These are phyloP conservation scores for Pisolithus thermaeus DNA, from an alignment of 1,284 basidiomycete species.

Conservation along the genomic window DNA sequence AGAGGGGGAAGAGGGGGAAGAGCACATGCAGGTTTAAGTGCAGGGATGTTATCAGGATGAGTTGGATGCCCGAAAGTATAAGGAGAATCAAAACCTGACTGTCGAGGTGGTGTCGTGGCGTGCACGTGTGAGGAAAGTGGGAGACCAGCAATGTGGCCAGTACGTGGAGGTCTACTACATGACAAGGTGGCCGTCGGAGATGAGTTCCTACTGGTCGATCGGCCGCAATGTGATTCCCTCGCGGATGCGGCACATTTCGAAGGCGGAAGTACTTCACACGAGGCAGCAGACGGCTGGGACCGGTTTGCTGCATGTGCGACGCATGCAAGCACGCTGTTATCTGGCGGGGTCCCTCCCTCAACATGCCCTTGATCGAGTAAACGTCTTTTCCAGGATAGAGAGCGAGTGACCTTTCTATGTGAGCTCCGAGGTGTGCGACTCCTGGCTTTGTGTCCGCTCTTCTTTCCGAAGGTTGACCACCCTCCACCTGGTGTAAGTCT, in stretches of 20 bases:
- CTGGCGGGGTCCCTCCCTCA: conserved; percentile 7
- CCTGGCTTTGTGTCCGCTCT: conserved; percentile 15
- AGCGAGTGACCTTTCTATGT: conserved; percentile 10
- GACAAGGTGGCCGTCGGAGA: conserved; percentile 26
- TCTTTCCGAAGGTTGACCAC: conserved; percentile 42
- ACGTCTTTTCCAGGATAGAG: conserved; percentile 10
- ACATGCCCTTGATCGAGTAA: conserved; percentile 10
- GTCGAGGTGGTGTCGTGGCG: conserved; percentile 20
- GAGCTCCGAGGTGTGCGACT: conserved; percentile 11
- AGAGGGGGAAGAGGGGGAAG: conserved; percentile 48
- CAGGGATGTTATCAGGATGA: conserved; percentile 21
- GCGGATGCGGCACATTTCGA: conserved; percentile 10
- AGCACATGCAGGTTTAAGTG: conserved; percentile 19
- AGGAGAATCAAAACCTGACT: conserved; percentile 27
- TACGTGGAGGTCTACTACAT: conserved; percentile 22
- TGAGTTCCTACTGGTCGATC: conserved; percentile 15
- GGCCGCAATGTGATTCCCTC: conserved; percentile 14
- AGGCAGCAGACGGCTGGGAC: conserved; percentile 6
- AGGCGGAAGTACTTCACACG: conserved; percentile 11
- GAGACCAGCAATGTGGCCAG: conserved; percentile 10
- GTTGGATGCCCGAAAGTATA: conserved; percentile 36
- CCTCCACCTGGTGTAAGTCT: conserved; percentile 24
- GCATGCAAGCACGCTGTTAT: neutral
- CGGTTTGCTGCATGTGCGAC: conserved; percentile 1
- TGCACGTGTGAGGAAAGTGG: conserved; percentile 12